Base-by-base conservation (phyloP, 2,329 filamentous ascomycete species). In the Mycosphaerella sp. region DNA sequence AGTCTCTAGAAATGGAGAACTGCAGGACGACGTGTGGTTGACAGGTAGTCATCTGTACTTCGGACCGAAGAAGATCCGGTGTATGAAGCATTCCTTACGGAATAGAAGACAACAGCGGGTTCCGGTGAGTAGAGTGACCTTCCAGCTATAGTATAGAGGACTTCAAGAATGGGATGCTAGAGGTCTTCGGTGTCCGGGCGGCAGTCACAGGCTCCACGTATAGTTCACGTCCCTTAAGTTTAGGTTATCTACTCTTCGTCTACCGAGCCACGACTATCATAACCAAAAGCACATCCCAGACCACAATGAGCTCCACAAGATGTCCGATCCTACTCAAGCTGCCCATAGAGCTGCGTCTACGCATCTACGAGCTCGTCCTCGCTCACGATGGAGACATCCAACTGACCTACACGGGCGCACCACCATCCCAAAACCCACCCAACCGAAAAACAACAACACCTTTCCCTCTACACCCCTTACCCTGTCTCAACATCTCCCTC, bases 331-430 rank as follows among this genome's bases (percentile, higher is more conserved):
- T 49, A 6, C 14, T 18, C 9, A n/a, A 49, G 21, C 7, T 16
- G 2, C 45, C 45, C n/a, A 25, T 18, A n/a, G 45, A 49, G 21
- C 36, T 49, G 9, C 45, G 45, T 6, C 37, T 42, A 13, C 25
- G 27, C 14, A 49, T 49, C 37, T 49, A 49, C 27, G 36, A 41
- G 18, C 32, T 41, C 45, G 45, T 41, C 6, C 27, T 49, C 4
- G 25, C 25, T 1, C 45, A 41, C 18, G 21, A 47, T 10, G 36
- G 32, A 21, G 16, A 16, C 10, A 41, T 49, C 2, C 36, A 41
- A 49, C 27, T 49, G 10, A 42, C 45, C 9, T 41, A 34, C 13
- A 40, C 30, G 14, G 45, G 41, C 9, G 27, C 36, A 14, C n/a
- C n/a, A n/a, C n/a, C n/a, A n/a, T n/a, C n/a, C n/a, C n/a, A n/a